Evolutionary conservation across 2,329 filamentous ascomycete genomes (phyloP).

Genomic region (Fusarium heterosporum): DNA sequence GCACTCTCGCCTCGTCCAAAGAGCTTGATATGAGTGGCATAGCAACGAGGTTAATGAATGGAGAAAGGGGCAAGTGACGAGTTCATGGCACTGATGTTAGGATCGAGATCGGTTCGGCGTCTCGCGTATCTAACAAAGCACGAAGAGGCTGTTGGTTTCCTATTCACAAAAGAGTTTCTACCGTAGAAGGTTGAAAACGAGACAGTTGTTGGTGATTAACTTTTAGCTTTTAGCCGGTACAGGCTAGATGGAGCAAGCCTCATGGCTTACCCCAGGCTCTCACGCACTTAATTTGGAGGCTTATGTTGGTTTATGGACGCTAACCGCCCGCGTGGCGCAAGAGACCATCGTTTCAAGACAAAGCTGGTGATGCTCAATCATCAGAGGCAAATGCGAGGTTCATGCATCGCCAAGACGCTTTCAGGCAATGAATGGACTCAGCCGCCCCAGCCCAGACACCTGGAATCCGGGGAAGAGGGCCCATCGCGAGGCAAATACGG

Average conservation of each 20-base stretch:
- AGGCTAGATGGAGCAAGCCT: not conserved
- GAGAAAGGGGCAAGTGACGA: not conserved
- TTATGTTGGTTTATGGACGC: not conserved
- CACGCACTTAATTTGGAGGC: not conserved
- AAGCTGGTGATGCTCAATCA: not conserved
- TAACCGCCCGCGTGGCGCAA: not conserved
- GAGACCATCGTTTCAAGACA: conserved; percentile 9
- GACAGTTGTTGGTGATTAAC: conserved; percentile 4
- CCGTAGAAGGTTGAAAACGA: not conserved
- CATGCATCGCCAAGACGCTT: conserved; percentile 12
- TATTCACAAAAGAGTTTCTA: not conserved
- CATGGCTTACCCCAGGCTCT: not conserved
- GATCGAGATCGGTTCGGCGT: not conserved
- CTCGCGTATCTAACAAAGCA: not conserved
- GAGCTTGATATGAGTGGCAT: not conserved
- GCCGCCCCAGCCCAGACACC: not conserved
- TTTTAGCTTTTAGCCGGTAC: conserved; percentile 16
- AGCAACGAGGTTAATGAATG: not conserved
- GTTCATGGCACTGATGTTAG: not conserved
- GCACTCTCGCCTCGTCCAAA: not conserved
- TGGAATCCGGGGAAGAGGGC: not conserved
- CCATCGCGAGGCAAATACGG: not conserved
- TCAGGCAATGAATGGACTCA: conserved; percentile 11
- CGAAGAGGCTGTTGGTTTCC: not conserved
- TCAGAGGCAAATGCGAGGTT: not conserved